These are phyloP conservation scores for Eutrema yunnanense DNA, from an alignment of 345 rosid species.

Conservation along the genomic window DNA sequence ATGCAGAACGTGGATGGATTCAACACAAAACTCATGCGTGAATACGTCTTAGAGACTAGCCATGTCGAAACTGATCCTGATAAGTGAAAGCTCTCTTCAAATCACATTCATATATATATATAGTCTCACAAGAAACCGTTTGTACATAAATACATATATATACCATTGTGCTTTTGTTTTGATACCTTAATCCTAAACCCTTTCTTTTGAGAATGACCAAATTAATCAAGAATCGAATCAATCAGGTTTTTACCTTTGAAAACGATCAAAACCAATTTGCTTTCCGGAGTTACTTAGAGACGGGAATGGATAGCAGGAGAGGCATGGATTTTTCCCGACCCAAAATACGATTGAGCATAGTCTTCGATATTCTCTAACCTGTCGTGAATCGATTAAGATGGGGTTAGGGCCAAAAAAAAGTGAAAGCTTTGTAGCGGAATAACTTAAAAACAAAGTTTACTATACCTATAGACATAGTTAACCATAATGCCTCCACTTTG, in stretches of 20 bases:
- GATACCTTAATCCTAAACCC: background rate
- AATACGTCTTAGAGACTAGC: constrained; percentile 64
- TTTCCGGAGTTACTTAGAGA: constrained; percentile 6
- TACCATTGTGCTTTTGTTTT: constrained; percentile 8
- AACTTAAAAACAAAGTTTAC: background rate
- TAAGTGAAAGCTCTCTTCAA: constrained; percentile 30
- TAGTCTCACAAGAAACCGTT: background rate
- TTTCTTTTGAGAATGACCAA: background rate
- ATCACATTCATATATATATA: background rate
- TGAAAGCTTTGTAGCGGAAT: background rate
- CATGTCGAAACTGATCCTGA: constrained; percentile 33
- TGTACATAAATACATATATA: constrained; percentile 19
- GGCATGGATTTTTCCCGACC: constrained; percentile 59
- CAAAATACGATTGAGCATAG: constrained; percentile 70
- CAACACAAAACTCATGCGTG: constrained; percentile 75
- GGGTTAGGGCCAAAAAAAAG: background rate
- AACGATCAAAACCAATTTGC: background rate
- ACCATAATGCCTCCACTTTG: constrained; percentile 93
- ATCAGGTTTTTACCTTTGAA: too few species aligned
- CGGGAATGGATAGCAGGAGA: constrained; percentile 38
- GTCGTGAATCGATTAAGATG: background rate
- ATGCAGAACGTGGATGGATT: constrained; percentile 54
- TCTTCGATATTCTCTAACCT: constrained; percentile 79
- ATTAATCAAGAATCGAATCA: background rate
- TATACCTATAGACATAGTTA: constrained; percentile 82